These are phyloP conservation scores for Ostreobium quekettii DNA, from an alignment of 139 green algal species.

Conservation along the genomic window DNA sequence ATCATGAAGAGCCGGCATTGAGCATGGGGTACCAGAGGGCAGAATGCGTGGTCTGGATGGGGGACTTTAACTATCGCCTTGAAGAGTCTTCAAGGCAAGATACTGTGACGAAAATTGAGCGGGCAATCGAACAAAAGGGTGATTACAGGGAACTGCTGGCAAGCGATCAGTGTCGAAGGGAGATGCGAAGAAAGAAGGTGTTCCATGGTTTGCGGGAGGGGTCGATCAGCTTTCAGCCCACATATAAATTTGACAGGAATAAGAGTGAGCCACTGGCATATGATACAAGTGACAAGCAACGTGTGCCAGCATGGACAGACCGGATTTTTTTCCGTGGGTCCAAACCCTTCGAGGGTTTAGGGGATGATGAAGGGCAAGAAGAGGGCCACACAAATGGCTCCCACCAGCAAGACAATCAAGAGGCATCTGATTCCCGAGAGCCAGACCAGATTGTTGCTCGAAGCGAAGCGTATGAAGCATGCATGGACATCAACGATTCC, in stretches of 20 bases:
- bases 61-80: conserved; percentile 27
- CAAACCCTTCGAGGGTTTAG: conserved; percentile 18
- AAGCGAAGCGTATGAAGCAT: conserved; percentile 44
- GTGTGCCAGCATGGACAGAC: conserved; percentile 84
- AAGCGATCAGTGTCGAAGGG: conserved; percentile 50
- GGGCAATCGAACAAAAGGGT: no score
- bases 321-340: conserved; percentile 81
- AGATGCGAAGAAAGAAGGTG: conserved; percentile 42
- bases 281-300: conserved; percentile 75
- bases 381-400: no score
- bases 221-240: conserved; percentile 74
- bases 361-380: not conserved
- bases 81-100: conserved; percentile 5
- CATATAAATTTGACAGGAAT: conserved; percentile 88
- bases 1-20: conserved; percentile 19
- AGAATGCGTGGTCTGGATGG: conserved; percentile 19
- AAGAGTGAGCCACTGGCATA: conserved; percentile 37
- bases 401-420: no score
- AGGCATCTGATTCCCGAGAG: not conserved
- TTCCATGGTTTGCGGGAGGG: conserved; percentile 65
- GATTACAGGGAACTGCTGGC: conserved; percentile 2
- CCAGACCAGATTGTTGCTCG: conserved; percentile 34
- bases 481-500: conserved; percentile 66
- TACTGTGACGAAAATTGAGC: not conserved
- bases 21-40: conserved; percentile 15